Evolutionary conservation across 2,329 filamentous ascomycete species (phyloP).

Genomic region (Fusarium bulbicola): DNA sequence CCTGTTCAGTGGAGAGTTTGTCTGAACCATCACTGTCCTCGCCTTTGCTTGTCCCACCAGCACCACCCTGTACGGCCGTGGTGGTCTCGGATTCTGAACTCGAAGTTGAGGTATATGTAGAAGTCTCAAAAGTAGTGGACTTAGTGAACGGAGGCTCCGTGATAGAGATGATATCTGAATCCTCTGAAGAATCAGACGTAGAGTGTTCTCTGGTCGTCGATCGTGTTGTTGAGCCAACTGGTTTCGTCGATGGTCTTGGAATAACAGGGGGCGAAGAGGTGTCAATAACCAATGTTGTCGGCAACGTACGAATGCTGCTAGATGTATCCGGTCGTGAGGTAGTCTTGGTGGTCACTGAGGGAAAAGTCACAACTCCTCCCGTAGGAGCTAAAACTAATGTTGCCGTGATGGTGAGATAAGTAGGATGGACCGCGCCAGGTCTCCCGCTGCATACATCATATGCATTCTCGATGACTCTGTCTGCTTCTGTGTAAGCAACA

Average conservation of each 20-base stretch:
- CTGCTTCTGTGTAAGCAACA: constrained; percentile 43
- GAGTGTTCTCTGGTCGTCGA: constrained; percentile 4
- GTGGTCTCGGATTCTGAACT: constrained; percentile 23
- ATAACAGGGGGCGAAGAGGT: constrained; percentile 37
- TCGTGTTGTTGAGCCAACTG: neutral
- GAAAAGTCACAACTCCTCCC: constrained; percentile 44
- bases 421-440: constrained; percentile 61
- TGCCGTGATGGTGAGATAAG: constrained; percentile 66
- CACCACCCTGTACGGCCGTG: constrained; percentile 27
- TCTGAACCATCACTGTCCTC: constrained; percentile 16
- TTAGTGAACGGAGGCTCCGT: constrained; percentile 20
- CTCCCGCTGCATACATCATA: constrained; percentile 67
- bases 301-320: constrained; percentile 32
- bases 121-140: constrained; percentile 10
- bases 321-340: constrained; percentile 12
- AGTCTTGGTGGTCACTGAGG: constrained; percentile 30
- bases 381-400: constrained; percentile 56
- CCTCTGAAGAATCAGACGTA: neutral
- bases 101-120: constrained; percentile 8
- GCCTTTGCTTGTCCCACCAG: constrained; percentile 18
- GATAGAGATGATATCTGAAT: constrained; percentile 13
- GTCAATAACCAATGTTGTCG: constrained; percentile 43
- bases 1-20: constrained; percentile 53
- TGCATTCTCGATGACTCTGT: constrained; percentile 56
- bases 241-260: constrained; percentile 17